These are phyloP conservation scores for Papiliotrema fonsecae DNA, from an alignment of 1,284 basidiomycete species.

Conservation along the genomic window DNA sequence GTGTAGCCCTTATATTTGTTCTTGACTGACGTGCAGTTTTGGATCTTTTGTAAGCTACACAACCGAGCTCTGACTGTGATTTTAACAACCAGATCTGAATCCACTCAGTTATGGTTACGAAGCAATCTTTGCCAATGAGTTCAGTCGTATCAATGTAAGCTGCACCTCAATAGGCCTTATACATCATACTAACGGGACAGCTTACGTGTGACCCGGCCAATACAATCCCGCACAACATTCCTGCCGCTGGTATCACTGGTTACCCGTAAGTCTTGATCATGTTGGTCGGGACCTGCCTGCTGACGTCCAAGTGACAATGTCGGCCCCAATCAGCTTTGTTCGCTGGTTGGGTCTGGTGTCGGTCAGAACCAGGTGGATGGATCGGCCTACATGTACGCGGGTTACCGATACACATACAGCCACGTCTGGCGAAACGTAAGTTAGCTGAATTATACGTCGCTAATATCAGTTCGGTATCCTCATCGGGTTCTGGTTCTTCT, in stretches of 20 bases:
- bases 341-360: slow-evolving; percentile 36
- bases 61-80: too few relatives aligned
- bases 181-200: background rate
- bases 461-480: slow-evolving; percentile 39
- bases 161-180: background rate
- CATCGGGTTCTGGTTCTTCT: slow-evolving; percentile 60
- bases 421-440: slow-evolving; percentile 43
- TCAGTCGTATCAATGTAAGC: slow-evolving; percentile 57
- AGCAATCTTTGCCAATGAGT: slow-evolving; percentile 77
- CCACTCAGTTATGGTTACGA: slow-evolving; percentile 70
- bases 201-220: slow-evolving; percentile 64
- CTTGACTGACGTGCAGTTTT: too few relatives aligned
- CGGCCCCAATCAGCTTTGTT: slow-evolving; percentile 48
- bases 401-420: slow-evolving; percentile 35
- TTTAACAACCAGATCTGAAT: too few relatives aligned
- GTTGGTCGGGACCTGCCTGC: background rate
- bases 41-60: too few relatives aligned
- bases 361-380: slow-evolving; percentile 40
- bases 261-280: slow-evolving; percentile 57
- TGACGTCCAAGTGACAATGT: slow-evolving; percentile 24
- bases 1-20: too few relatives aligned
- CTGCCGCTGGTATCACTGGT: slow-evolving; percentile 53
- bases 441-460: slow-evolving; percentile 6
- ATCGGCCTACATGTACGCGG: slow-evolving; percentile 45
- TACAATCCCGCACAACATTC: slow-evolving; percentile 66